Conservation (phyloP, 2,329 filamentous ascomycete genomes). For the Fonsecaea pedrosoi region DNA sequence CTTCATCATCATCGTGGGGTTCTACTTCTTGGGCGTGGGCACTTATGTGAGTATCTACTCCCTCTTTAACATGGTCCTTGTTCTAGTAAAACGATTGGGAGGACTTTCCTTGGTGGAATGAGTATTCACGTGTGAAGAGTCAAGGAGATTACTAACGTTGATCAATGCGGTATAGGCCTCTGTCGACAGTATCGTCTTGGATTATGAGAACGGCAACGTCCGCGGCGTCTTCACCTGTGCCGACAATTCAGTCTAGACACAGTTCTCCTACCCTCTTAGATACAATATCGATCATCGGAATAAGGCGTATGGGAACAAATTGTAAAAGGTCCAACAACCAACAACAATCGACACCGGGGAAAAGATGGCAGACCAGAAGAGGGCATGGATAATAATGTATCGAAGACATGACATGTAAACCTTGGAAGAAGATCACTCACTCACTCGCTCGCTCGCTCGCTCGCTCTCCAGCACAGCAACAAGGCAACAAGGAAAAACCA, state of each 20-base stretch:
- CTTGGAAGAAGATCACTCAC: too few relatives aligned
- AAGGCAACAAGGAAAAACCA: too few relatives aligned
- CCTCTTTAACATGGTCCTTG: neutral
- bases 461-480: too few relatives aligned
- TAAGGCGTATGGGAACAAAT: neutral
- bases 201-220: constrained; percentile 70
- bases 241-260: constrained; percentile 45
- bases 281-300: neutral
- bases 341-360: too few relatives aligned
- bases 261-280: too few relatives aligned
- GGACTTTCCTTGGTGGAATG: too few relatives aligned
- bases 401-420: too few relatives aligned
- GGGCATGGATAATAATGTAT: too few relatives aligned
- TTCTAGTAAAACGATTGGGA: neutral
- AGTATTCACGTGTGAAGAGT: neutral
- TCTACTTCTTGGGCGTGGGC: constrained; percentile 82
- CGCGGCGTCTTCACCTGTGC: constrained; percentile 77
- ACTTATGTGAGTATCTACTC: constrained; percentile 66
- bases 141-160: constrained; percentile 3
- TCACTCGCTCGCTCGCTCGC: too few relatives aligned
- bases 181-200: constrained; percentile 63
- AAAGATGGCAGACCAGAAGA: too few relatives aligned
- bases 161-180: constrained; percentile 46
- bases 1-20: constrained; percentile 72
- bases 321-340: too few relatives aligned